phyloP scores from a whole-genome alignment of 352 stramenopile genomes.

The Globisporangium takayamanum region DNA sequence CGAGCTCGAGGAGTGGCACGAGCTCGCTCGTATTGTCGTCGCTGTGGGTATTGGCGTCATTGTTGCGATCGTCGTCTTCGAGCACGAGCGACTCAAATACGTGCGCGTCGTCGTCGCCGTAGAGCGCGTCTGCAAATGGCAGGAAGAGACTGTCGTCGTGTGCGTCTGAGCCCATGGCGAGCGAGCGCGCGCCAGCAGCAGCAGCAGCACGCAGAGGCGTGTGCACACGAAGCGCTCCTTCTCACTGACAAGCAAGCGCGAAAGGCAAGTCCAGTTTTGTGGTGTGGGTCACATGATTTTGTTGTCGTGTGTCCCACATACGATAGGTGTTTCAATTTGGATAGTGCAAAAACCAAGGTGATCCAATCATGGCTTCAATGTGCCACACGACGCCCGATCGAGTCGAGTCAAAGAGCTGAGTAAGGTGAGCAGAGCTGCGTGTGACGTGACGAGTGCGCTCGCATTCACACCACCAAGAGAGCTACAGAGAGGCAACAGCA shows the following conservation, averaged over 20 bases:
- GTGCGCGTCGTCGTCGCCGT: background rate
- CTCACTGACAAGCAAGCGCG: too few relatives aligned
- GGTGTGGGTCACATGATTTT: background rate
- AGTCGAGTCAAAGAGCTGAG: background rate
- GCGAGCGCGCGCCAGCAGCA: background rate
- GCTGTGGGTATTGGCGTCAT: background rate
- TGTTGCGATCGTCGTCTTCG: background rate
- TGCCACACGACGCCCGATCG: too few relatives aligned
- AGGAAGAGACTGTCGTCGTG: background rate
- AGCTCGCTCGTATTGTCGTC: background rate
- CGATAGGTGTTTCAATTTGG: background rate
- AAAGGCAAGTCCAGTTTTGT: too few relatives aligned
- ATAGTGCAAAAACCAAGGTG: background rate
- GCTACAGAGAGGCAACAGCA: background rate
- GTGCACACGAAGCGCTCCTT: too few relatives aligned
- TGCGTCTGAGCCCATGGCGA: background rate
- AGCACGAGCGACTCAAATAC: background rate
- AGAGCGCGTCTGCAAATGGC: background rate
- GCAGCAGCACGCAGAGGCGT: too few relatives aligned
- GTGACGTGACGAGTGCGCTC: background rate
- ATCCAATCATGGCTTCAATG: too few relatives aligned
- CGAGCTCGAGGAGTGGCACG: background rate
- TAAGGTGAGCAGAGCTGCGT: background rate
- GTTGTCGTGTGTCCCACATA: background rate
- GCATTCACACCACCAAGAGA: background rate